Evolutionary conservation across 1,284 basidiomycete genomes (phyloP).

Genomic region (Ceratobasidium sp.): DNA sequence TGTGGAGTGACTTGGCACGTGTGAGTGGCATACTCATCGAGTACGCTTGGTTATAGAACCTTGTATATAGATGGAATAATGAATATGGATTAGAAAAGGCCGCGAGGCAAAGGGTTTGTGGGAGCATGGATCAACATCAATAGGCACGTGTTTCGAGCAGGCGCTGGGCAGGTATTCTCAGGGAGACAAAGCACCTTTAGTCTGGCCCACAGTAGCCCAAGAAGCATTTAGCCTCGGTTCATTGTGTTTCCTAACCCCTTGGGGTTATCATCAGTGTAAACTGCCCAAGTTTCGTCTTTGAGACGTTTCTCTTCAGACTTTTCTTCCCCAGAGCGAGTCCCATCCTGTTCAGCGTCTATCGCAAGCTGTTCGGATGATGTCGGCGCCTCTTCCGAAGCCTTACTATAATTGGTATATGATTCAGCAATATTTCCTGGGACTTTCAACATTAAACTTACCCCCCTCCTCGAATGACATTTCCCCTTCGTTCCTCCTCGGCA

Average conservation of each 20-base stretch:
- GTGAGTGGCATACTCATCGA: too few relatives aligned
- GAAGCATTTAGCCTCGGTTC: slow-evolving; percentile 81
- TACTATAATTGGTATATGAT: slow-evolving; percentile 60
- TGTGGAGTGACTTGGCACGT: too few relatives aligned
- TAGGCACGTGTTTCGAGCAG: not conserved
- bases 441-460: slow-evolving; percentile 69
- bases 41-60: too few relatives aligned
- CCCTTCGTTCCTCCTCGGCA: slow-evolving; percentile 83
- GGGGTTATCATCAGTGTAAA: slow-evolving; percentile 82
- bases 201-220: not conserved
- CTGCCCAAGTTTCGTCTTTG: slow-evolving; percentile 90
- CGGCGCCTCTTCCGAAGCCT: slow-evolving; percentile 73
- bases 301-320: slow-evolving; percentile 81
- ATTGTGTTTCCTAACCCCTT: slow-evolving; percentile 93
- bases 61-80: too few relatives aligned
- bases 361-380: slow-evolving; percentile 83
- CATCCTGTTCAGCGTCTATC: slow-evolving; percentile 86
- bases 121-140: not conserved
- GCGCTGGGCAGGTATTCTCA: not conserved
- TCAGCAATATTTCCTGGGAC: not conserved
- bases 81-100: not conserved
- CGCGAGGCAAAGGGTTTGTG: not conserved
- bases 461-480: slow-evolving; percentile 89
- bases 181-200: not conserved
- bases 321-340: slow-evolving; percentile 75